Conservation (phyloP, 306 rosid genomes). For the Rosa chinensis region DNA sequence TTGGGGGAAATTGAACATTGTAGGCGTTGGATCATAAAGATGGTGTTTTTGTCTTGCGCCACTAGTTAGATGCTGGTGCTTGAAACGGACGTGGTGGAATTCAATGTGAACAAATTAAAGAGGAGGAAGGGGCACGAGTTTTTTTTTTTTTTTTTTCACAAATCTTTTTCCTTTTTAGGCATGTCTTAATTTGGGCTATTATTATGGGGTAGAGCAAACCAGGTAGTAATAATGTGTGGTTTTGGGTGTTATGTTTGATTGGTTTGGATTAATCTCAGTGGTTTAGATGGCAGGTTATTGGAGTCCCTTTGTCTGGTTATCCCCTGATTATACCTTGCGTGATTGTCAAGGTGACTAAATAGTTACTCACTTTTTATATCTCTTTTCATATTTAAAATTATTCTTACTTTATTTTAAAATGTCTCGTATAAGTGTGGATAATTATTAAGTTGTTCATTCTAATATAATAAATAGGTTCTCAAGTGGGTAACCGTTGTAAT, state of each 20-base stretch:
- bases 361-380: too few relatives aligned
- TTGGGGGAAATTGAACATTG: neutral
- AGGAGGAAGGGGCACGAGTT: neutral
- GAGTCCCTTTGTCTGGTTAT: too few relatives aligned
- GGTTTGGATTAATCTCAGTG: neutral
- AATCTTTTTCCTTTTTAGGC: neutral
- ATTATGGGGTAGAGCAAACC: too few relatives aligned
- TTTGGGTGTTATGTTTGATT: neutral
- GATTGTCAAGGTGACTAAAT: too few relatives aligned
- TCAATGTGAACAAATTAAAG: neutral
- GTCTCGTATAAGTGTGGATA: too few relatives aligned
- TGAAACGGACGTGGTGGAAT: slow-evolving; percentile 3
- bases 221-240: too few relatives aligned
- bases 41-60: neutral
- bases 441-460: neutral
- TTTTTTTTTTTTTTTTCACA: neutral
- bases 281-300: too few relatives aligned
- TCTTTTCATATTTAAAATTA: too few relatives aligned
- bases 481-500: neutral
- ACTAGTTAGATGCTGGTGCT: neutral
- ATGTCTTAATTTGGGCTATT: neutral
- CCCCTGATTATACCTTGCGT: too few relatives aligned
- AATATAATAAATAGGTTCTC: neutral
- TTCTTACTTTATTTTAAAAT: too few relatives aligned
- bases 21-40: slow-evolving; percentile 18